Evolutionary conservation across 148 eudicot species (phyloP).

Genomic region (Gaultheria prostrata): DNA sequence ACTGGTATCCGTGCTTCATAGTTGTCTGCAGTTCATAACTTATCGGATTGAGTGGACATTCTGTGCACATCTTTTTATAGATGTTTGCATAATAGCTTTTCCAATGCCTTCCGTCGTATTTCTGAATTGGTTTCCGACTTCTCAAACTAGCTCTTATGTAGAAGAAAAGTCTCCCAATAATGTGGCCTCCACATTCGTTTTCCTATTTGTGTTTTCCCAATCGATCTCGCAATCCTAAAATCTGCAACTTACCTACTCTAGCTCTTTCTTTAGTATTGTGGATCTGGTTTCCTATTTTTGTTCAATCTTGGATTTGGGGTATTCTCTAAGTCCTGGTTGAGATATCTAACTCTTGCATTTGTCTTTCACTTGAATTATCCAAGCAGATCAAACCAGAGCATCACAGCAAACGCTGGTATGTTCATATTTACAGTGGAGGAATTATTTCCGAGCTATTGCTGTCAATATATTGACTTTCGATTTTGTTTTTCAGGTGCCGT

Average conservation of each 20-base stretch:
- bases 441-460: not conserved
- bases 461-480: not conserved
- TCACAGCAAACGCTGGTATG: not conserved
- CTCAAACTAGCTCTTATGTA: too few relatives aligned
- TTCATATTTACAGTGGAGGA: not conserved
- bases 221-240: not conserved
- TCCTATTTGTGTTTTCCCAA: not conserved
- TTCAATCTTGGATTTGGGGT: not conserved
- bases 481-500: not conserved
- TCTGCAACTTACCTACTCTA: not conserved
- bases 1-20: not conserved
- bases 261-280: not conserved
- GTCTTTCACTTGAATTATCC: not conserved
- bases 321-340: not conserved
- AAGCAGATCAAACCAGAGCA: slow-evolving; percentile 1
- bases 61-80: too few relatives aligned
- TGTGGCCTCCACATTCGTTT: not conserved
- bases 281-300: not conserved
- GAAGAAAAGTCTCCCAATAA: not conserved
- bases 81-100: too few relatives aligned
- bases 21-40: too few relatives aligned
- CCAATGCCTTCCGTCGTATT: too few relatives aligned
- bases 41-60: too few relatives aligned
- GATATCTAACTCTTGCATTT: not conserved
- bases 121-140: too few relatives aligned